Evolutionary conservation across 2,329 filamentous ascomycete species (phyloP).

Genomic region (Colletotrichum cereale): DNA sequence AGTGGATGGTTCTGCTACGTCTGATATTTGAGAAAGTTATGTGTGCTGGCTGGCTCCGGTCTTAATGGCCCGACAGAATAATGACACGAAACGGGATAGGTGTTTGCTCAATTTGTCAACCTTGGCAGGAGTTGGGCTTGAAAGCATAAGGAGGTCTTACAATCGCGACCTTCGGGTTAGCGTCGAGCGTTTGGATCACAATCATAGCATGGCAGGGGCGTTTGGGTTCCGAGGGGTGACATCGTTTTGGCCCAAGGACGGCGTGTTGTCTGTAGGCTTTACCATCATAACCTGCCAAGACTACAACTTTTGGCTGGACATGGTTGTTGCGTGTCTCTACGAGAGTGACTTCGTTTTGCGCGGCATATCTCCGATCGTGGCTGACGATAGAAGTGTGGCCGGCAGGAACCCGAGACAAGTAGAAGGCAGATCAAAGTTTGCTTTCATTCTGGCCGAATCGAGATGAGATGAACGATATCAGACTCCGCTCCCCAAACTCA

Average conservation of each 20-base stretch:
- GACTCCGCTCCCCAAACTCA: not conserved
- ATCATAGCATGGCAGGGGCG: constrained; percentile 38
- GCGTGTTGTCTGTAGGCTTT: not conserved
- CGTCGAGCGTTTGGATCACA: constrained; percentile 11
- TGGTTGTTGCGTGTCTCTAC: not conserved
- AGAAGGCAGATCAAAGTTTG: not conserved
- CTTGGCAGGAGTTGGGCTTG: constrained; percentile 8
- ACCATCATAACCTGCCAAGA: not conserved
- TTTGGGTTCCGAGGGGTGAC: constrained; percentile 21
- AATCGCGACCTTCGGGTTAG: not conserved
- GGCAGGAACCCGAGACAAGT: not conserved
- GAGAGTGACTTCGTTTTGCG: not conserved
- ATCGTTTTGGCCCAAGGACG: not conserved
- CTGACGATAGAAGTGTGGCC: not conserved
- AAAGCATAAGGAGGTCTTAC: constrained; percentile 4
- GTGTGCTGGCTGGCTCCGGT: not conserved
- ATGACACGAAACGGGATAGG: constrained; percentile 12
- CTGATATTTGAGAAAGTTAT: not conserved
- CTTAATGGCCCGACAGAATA: constrained; percentile 4
- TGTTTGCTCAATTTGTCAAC: constrained; percentile 14
- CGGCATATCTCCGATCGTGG: not conserved
- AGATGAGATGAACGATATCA: not conserved
- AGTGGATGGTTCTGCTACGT: constrained; percentile 4
- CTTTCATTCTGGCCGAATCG: not conserved
- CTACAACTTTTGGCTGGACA: not conserved